These are phyloP conservation scores for Trichophyton benhamiae DNA, from an alignment of 2,329 filamentous ascomycete genomes.

Conservation along the genomic window DNA sequence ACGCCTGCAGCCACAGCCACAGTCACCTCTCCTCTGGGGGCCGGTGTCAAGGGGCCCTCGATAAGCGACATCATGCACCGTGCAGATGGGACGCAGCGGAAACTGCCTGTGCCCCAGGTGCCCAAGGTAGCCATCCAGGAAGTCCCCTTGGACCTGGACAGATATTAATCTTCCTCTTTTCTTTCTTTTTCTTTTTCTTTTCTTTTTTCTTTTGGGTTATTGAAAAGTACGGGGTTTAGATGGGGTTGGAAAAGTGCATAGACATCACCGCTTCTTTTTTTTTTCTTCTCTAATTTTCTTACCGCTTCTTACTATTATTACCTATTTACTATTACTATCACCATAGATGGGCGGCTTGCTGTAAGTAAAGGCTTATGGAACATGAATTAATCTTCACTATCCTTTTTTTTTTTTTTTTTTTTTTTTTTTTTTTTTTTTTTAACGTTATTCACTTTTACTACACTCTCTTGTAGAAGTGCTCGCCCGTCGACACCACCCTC, in stretches of 20 bases:
- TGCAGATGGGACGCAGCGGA: conserved; percentile 74
- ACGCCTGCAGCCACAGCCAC: conserved; percentile 28
- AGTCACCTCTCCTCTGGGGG: too few species aligned
- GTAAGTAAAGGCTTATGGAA: background rate
- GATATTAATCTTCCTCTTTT: conserved; percentile 9
- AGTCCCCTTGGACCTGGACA: conserved; percentile 31
- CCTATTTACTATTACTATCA: background rate
- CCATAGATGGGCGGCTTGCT: background rate
- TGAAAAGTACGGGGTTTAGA: background rate
- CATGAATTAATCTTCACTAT: conserved; percentile 20
- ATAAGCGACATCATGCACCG: conserved; percentile 88
- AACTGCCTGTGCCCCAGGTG: conserved; percentile 78
- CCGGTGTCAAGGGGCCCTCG: conserved; percentile 47
- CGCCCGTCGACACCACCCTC: conserved; percentile 30
- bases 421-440: background rate
- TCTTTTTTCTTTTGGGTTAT: background rate
- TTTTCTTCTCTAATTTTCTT: too few species aligned
- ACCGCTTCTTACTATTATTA: too few species aligned
- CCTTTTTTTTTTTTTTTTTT: background rate
- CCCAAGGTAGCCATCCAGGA: conserved; percentile 83
- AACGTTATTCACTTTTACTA: too few species aligned
- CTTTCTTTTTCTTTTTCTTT: background rate
- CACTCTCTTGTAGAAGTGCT: conserved; percentile 23
- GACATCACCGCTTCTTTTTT: background rate
- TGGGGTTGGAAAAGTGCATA: background rate